Percentiles rank a stretch among this genome's conserved stretches.
These are phyloP conservation scores for Hibiscus mutabilis DNA, from an alignment of 345 rosid species.

Conservation along the genomic window DNA sequence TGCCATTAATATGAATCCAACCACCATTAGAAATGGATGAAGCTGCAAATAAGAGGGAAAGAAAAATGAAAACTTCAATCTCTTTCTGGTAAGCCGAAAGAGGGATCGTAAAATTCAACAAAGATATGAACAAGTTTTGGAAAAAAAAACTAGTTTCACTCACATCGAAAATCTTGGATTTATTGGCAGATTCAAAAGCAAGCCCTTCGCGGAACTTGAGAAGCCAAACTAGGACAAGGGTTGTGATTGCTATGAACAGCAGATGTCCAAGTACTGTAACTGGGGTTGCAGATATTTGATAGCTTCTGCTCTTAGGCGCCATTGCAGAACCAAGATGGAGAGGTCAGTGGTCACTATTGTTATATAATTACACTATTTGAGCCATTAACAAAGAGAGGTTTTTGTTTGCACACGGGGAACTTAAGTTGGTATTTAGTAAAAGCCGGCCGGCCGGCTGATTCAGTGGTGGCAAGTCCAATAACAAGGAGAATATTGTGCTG, in stretches of 20 bases:
- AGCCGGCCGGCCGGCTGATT: conserved; percentile 21
- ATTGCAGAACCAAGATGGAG: conserved; percentile 12
- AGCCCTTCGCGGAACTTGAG: conserved; percentile 35
- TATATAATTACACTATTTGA: not conserved
- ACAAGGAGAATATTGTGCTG: not conserved
- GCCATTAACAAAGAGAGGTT: not conserved
- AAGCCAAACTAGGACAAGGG: conserved; percentile 48
- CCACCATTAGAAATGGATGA: conserved; percentile 45
- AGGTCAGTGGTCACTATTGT: not conserved
- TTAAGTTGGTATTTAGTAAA: not conserved
- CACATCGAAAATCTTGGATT: conserved; percentile 38
- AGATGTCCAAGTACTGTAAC: conserved; percentile 34
- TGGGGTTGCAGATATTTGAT: conserved; percentile 33
- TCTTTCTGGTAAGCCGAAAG: too few relatives aligned
- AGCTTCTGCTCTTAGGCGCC: conserved; percentile 28
- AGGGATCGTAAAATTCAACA: too few relatives aligned
- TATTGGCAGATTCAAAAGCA: conserved; percentile 31
- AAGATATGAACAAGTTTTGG: not conserved
- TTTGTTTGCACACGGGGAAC: conserved; percentile 3
- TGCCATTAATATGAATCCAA: conserved; percentile 42
- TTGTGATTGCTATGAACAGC: conserved; percentile 27
- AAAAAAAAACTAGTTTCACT: not conserved
- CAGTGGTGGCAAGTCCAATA: conserved; percentile 3
- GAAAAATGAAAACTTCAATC: too few relatives aligned
- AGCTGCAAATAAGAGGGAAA: conserved; percentile 23